Evolutionary conservation across 805 yeast genomes (phyloP).

Genomic region (Yamadazyma philogaea): DNA sequence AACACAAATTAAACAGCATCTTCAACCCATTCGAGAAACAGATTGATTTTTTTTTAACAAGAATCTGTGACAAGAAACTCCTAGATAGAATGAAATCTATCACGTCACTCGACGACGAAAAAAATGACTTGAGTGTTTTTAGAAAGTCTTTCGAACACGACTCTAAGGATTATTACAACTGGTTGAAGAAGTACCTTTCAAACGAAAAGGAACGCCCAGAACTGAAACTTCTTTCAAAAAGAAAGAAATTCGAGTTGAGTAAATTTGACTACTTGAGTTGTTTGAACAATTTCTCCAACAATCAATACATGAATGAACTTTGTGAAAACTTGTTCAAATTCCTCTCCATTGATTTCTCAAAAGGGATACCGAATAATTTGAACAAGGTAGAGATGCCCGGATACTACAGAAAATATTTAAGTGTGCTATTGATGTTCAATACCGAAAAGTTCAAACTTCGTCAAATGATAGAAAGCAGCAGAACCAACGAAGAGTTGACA

Average conservation of each 20-base stretch:
- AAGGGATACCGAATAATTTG: constrained; percentile 12
- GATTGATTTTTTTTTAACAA: constrained; percentile 24
- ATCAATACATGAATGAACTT: constrained; percentile 39
- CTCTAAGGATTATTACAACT: constrained; percentile 42
- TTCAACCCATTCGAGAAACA: constrained; percentile 35
- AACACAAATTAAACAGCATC: constrained; percentile 20
- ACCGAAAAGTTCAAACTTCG: constrained; percentile 40
- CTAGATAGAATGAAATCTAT: constrained; percentile 24
- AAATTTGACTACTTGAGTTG: constrained; percentile 47
- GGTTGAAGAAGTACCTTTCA: constrained; percentile 43
- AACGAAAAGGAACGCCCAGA: constrained; percentile 44
- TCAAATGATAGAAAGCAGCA: constrained; percentile 40
- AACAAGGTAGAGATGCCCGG: constrained; percentile 14
- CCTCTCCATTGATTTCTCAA: constrained; percentile 16
- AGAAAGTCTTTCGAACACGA: constrained; percentile 37
- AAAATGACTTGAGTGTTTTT: constrained; percentile 21
- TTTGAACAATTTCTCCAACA: constrained; percentile 34
- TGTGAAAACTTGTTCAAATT: constrained; percentile 37
- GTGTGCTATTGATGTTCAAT: constrained; percentile 35
- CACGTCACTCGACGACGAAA: constrained; percentile 15
- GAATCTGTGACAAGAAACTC: constrained; percentile 27
- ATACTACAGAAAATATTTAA: constrained; percentile 30
- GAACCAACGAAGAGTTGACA: constrained; percentile 39
- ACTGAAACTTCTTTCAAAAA: constrained; percentile 33
- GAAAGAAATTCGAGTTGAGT: constrained; percentile 40